These are phyloP conservation scores for Mollisia scopiformis DNA, from an alignment of 2,329 filamentous ascomycete species.

Conservation along the genomic window DNA sequence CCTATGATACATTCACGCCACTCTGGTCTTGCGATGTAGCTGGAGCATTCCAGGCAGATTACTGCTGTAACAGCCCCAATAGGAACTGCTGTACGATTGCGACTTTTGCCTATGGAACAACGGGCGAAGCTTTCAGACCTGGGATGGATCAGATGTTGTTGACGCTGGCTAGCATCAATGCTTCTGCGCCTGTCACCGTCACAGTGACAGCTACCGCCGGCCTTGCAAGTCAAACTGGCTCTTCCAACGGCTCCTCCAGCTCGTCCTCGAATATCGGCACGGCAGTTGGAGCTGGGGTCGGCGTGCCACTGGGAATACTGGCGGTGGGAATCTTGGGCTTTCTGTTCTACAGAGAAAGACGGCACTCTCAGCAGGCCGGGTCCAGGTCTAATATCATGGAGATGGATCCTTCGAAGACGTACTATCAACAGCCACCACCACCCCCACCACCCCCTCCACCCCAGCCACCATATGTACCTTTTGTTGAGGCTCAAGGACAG, in stretches of 20 bases:
- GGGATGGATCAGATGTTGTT: slow-evolving; percentile 17
- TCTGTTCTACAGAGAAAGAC: slow-evolving; percentile 9
- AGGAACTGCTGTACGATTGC: slow-evolving; percentile 18
- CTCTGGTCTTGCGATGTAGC: slow-evolving; percentile 11
- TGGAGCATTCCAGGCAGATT: not conserved
- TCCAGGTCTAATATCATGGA: not conserved
- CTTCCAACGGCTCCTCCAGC: not conserved
- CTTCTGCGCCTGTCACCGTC: slow-evolving; percentile 5
- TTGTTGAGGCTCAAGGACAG: not conserved
- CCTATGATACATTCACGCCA: slow-evolving; percentile 13
- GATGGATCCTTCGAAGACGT: not conserved
- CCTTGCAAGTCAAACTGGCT: not conserved
- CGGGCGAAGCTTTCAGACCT: slow-evolving; percentile 10
- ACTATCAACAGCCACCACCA: not conserved
- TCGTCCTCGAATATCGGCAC: slow-evolving; percentile 2
- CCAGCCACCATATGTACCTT: not conserved
- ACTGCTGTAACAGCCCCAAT: slow-evolving; percentile 10
- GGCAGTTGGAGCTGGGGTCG: slow-evolving; percentile 10
- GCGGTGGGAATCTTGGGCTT: slow-evolving; percentile 12
- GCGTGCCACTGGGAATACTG: slow-evolving; percentile 8
- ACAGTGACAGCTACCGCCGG: slow-evolving; percentile 4
- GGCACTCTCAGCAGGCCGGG: not conserved
- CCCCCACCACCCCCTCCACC: not conserved
- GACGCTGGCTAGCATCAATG: not conserved
- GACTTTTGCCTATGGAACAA: slow-evolving; percentile 11